Conservation (phyloP, 2,329 filamentous ascomycete species). For the Diaporthe caulivora region DNA sequence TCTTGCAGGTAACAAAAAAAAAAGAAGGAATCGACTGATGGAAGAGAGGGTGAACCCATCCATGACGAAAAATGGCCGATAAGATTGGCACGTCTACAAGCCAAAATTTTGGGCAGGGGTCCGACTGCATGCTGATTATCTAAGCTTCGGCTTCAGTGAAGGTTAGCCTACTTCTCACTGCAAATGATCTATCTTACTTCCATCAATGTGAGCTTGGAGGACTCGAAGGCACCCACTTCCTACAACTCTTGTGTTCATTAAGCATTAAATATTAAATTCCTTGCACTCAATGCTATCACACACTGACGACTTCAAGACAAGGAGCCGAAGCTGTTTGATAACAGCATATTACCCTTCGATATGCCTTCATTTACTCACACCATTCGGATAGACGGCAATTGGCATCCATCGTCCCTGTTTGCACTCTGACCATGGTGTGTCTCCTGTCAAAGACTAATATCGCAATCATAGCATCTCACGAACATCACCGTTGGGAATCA, state of each 20-base stretch:
- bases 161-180: neutral
- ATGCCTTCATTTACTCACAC: too few relatives aligned
- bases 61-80: slow-evolving; percentile 35
- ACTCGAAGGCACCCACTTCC: neutral
- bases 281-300: neutral
- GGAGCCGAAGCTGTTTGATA: neutral
- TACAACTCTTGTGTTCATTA: neutral
- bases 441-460: neutral
- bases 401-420: neutral
- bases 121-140: neutral
- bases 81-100: slow-evolving; percentile 16
- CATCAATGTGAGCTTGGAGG: slow-evolving; percentile 8
- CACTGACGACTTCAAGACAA: neutral
- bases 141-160: neutral
- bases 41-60: slow-evolving; percentile 4
- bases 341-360: neutral
- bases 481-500: neutral
- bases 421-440: neutral
- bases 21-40: slow-evolving; percentile 27
- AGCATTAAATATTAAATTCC: neutral
- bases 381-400: neutral
- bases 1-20: neutral
- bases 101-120: slow-evolving; percentile 31
- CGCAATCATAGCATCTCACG: neutral
- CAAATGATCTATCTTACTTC: neutral